Percentiles rank a stretch among this genome's conserved stretches.
These are phyloP conservation scores for Beauveria bassiana DNA, from an alignment of 2,329 filamentous ascomycete species.

Conservation along the genomic window DNA sequence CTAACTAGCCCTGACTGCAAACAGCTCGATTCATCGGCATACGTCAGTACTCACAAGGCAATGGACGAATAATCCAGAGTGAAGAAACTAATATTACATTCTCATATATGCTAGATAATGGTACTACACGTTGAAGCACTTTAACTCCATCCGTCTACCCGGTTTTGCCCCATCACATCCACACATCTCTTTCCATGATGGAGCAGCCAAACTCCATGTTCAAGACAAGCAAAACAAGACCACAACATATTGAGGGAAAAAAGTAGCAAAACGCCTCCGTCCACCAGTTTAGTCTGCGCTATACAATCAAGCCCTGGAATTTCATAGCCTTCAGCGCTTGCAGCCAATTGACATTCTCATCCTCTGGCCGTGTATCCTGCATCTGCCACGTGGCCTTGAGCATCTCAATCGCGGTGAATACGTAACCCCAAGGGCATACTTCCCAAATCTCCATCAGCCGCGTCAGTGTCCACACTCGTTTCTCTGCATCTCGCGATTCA, in stretches of 20 bases:
- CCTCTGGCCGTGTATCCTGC: slow-evolving; percentile 24
- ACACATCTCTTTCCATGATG: not conserved
- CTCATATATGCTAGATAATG: not conserved
- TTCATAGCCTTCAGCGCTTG: slow-evolving; percentile 34
- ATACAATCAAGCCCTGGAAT: slow-evolving; percentile 41
- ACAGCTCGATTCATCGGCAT: too few relatives aligned
- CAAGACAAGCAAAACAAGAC: not conserved
- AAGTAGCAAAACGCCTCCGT: not conserved
- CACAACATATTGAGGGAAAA: not conserved
- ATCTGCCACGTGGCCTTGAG: slow-evolving; percentile 39
- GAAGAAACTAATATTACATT: not conserved
- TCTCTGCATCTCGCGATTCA: slow-evolving; percentile 39
- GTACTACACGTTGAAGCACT: not conserved
- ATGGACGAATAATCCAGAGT: not conserved
- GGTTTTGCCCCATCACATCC: not conserved
- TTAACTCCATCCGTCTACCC: not conserved
- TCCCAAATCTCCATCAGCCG: slow-evolving; percentile 37
- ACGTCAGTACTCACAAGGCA: not conserved
- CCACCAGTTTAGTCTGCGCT: not conserved
- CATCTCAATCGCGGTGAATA: slow-evolving; percentile 42
- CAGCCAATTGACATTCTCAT: slow-evolving; percentile 31
- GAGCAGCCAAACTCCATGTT: not conserved
- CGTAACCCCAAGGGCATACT: slow-evolving; percentile 42
- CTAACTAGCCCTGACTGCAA: too few relatives aligned
- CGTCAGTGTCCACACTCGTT: slow-evolving; percentile 43